These are phyloP conservation scores for Plantago coronopus DNA, from an alignment of 305 asterid genomes.

Conservation along the genomic window DNA sequence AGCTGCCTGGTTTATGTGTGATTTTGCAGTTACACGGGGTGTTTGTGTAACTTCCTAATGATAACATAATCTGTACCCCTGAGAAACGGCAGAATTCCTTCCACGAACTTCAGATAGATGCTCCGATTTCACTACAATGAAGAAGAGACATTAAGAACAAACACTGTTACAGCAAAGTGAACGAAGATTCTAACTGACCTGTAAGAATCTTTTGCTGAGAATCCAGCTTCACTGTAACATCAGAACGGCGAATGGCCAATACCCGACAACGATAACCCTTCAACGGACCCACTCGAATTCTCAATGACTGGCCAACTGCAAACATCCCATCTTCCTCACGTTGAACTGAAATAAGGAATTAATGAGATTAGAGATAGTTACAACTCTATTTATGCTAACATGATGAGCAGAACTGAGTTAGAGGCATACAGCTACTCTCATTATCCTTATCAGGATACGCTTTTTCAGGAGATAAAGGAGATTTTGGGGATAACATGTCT, in stretches of 20 bases:
- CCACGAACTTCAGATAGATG: constrained; percentile 81
- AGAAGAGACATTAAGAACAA: constrained; percentile 22
- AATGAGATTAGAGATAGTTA: neutral
- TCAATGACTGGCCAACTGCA: constrained; percentile 76
- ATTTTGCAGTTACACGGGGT: too few relatives aligned
- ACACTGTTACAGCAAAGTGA: constrained; percentile 5
- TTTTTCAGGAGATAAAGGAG: constrained; percentile 69
- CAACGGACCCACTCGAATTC: constrained; percentile 89
- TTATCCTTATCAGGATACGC: constrained; percentile 59
- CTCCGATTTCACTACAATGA: constrained; percentile 69
- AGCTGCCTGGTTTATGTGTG: too few relatives aligned
- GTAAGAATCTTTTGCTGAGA: constrained; percentile 90
- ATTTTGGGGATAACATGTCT: constrained; percentile 71
- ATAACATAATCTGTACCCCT: constrained; percentile 56
- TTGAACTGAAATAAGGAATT: constrained; percentile 36
- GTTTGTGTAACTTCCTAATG: too few relatives aligned
- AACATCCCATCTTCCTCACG: constrained; percentile 67
- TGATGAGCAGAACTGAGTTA: constrained; percentile 11
- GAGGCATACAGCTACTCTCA: constrained; percentile 56
- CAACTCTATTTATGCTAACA: neutral
- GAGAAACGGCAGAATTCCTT: constrained; percentile 48
- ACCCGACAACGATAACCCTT: constrained; percentile 92
- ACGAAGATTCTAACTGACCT: constrained; percentile 40
- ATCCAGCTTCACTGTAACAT: constrained; percentile 91
- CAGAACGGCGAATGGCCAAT: constrained; percentile 85